These are phyloP conservation scores for Scedosporium dehoogii DNA, from an alignment of 2,329 filamentous ascomycete species.

Conservation along the genomic window DNA sequence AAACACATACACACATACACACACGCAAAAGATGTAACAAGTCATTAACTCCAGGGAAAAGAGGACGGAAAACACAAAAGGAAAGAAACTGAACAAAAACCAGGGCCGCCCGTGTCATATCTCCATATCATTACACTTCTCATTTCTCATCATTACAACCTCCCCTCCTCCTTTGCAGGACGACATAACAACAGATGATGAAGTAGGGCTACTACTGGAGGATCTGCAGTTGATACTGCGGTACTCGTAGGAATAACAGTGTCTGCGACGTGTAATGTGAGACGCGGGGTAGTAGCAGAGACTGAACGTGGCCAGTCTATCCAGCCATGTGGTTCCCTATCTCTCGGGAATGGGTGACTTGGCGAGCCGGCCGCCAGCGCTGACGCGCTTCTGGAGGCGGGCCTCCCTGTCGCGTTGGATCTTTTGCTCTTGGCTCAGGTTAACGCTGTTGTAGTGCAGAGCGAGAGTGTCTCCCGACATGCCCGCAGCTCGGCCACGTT, in stretches of 20 bases:
- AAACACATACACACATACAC: background rate
- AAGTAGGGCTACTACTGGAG: background rate
- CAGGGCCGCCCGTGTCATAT: background rate
- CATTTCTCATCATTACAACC: conserved; percentile 1
- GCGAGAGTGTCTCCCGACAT: conserved; percentile 40
- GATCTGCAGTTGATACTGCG: too few relatives aligned
- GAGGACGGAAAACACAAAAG: background rate
- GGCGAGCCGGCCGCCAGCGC: conserved; percentile 63
- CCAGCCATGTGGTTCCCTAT: conserved; percentile 31
- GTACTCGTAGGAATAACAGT: background rate
- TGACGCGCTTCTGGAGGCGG: conserved; percentile 68
- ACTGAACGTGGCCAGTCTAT: conserved; percentile 3
- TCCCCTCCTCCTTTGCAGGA: background rate
- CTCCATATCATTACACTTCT: background rate
- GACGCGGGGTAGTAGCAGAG: background rate
- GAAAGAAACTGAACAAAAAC: background rate
- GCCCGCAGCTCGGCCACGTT: conserved; percentile 37
- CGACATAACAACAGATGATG: background rate
- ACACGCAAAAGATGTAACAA: background rate
- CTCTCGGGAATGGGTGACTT: conserved; percentile 54
- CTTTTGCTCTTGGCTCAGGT: conserved; percentile 5
- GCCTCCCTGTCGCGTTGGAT: conserved; percentile 54
- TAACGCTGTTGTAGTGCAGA: conserved; percentile 29
- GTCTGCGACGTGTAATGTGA: background rate
- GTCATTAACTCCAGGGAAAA: background rate